A percentile compares a stretch with the other conserved stretches of the same genome.
Conservation (phyloP, 2,329 filamentous ascomycete genomes). For the Colletotrichum musicola region DNA sequence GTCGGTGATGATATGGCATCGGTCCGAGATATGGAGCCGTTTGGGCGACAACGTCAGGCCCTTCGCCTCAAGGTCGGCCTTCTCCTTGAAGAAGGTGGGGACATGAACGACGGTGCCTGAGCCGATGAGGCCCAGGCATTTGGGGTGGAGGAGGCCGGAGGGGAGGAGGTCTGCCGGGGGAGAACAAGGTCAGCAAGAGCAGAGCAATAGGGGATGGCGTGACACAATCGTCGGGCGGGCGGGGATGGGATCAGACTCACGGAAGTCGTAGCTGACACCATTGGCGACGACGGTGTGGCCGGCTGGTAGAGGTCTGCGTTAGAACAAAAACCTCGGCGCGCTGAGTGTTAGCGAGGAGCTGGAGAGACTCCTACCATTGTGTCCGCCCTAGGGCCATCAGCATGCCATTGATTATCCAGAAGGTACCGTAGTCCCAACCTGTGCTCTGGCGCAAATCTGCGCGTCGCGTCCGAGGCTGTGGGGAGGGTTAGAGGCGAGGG, state of each 20-base stretch:
- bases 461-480: conserved; percentile 42
- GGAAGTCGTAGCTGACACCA: conserved; percentile 41
- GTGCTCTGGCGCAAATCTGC: conserved; percentile 40
- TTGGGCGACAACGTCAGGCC: conserved; percentile 54
- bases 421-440: conserved; percentile 35
- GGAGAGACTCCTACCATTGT: conserved; percentile 45
- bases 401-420: conserved; percentile 37
- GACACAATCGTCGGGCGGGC: background rate
- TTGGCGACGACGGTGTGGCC: conserved; percentile 39
- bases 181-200: conserved; percentile 49
- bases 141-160: conserved; percentile 79
- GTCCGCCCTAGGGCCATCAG: conserved; percentile 45
- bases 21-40: conserved; percentile 72
- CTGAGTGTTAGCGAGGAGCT: conserved; percentile 32
- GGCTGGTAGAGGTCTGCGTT: conserved; percentile 34
- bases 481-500: conserved; percentile 37
- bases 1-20: conserved; percentile 74
- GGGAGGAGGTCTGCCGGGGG: conserved; percentile 70
- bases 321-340: conserved; percentile 27
- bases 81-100: conserved; percentile 57
- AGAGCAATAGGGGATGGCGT: conserved; percentile 31
- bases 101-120: conserved; percentile 77
- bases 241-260: conserved; percentile 35
- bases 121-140: conserved; percentile 80
- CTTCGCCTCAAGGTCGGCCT: conserved; percentile 54